Evolutionary conservation across 2,329 filamentous ascomycete species (phyloP).

Genomic region (Phoma sp.): DNA sequence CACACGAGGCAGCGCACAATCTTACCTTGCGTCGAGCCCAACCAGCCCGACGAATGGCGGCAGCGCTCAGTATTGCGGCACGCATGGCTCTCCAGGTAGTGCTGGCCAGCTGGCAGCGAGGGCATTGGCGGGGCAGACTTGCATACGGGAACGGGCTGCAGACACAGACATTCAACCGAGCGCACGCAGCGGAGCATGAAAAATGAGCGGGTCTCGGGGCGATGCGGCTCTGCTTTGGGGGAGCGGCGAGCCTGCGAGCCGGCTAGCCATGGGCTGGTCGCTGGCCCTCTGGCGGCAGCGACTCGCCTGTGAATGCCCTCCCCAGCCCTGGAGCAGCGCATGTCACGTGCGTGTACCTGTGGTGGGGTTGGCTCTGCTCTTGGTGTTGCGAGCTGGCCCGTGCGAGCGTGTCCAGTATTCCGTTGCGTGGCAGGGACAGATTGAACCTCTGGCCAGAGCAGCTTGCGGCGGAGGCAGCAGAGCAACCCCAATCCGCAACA

Average conservation of each 20-base stretch:
- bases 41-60: slow-evolving; percentile 38
- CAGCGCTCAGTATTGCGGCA: slow-evolving; percentile 40
- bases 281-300: slow-evolving; percentile 4
- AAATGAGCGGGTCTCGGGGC: slow-evolving; percentile 23
- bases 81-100: slow-evolving; percentile 39
- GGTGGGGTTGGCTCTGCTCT: slow-evolving; percentile 7
- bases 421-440: slow-evolving; percentile 39
- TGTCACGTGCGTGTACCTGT: slow-evolving; percentile 17
- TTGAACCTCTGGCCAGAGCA: slow-evolving; percentile 45
- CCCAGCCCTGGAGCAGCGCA: background rate
- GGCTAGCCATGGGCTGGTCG: slow-evolving; percentile 8
- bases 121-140: slow-evolving; percentile 42
- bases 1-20: slow-evolving; percentile 43
- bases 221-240: slow-evolving; percentile 32
- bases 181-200: slow-evolving; percentile 31
- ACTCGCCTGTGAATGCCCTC: background rate
- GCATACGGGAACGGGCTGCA: slow-evolving; percentile 15
- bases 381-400: slow-evolving; percentile 8
- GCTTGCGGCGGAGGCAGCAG: slow-evolving; percentile 37
- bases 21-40: slow-evolving; percentile 45
- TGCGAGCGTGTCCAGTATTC: slow-evolving; percentile 16
- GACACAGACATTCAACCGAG: slow-evolving; percentile 25
- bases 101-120: slow-evolving; percentile 45
- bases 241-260: slow-evolving; percentile 4
- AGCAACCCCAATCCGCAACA: slow-evolving; percentile 26